Evolutionary conservation across 495 filamentous ascomycete species (phyloP).

Genomic region (Podospora bellae-mahoneyi): DNA sequence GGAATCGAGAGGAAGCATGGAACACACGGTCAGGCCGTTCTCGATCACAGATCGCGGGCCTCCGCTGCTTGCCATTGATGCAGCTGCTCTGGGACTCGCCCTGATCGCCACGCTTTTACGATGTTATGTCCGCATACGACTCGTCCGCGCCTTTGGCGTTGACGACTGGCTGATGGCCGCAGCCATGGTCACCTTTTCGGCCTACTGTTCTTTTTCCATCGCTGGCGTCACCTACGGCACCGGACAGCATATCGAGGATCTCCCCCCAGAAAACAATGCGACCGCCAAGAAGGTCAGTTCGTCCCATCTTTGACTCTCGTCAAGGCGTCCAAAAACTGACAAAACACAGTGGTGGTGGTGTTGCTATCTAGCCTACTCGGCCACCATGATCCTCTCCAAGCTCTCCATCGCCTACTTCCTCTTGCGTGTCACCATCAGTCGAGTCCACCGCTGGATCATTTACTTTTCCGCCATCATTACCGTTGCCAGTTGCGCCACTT

Average conservation of each 20-base stretch:
- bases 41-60: constrained; percentile 13
- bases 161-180: constrained; percentile 22
- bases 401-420: constrained; percentile 44
- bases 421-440: constrained; percentile 39
- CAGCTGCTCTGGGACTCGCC: constrained; percentile 10
- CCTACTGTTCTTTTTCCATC: constrained; percentile 18
- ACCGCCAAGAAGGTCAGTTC: constrained; percentile 16
- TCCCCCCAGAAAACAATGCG: constrained; percentile 4
- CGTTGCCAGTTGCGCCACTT: constrained; percentile 33
- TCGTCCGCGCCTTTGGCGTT: constrained; percentile 18
- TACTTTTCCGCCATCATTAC: constrained; percentile 26
- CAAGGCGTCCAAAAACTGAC: background rate
- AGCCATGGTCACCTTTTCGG: constrained; percentile 14
- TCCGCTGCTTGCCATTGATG: constrained; percentile 13
- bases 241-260: constrained; percentile 7
- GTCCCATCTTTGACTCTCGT: background rate
- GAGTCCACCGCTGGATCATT: constrained; percentile 41
- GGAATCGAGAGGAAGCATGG: background rate
- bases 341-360: constrained; percentile 23
- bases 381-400: constrained; percentile 36
- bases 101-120: constrained; percentile 15
- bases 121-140: constrained; percentile 17
- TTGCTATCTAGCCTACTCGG: constrained; percentile 25
- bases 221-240: constrained; percentile 16
- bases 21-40: constrained; percentile 14